Evolutionary conservation across 495 filamentous ascomycete species (phyloP).

Genomic region (Podospora conica): DNA sequence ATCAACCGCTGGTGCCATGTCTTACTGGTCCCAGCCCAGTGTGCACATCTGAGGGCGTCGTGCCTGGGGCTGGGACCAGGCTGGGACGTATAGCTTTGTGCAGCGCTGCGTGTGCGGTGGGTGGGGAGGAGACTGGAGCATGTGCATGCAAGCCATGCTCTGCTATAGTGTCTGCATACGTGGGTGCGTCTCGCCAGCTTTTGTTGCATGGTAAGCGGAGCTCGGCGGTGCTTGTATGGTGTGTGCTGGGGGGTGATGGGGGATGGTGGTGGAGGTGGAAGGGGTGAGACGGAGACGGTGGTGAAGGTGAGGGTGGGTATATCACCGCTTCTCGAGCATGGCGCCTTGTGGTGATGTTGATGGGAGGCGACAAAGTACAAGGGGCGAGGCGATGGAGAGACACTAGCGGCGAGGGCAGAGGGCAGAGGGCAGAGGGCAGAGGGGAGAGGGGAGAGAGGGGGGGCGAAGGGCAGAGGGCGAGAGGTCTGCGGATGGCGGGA

Average conservation of each 20-base stretch:
- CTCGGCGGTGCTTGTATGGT: not conserved
- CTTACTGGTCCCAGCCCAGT: too few relatives aligned
- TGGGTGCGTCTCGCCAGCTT: not conserved
- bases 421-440: too few relatives aligned
- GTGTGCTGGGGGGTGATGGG: not conserved
- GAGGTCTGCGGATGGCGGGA: too few relatives aligned
- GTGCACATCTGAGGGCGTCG: not conserved
- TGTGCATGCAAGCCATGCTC: not conserved
- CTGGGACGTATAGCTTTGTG: not conserved
- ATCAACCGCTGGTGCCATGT: too few relatives aligned
- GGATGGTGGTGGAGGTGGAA: not conserved
- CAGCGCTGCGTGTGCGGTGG: too few relatives aligned
- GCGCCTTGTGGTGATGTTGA: not conserved
- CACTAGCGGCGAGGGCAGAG: too few relatives aligned
- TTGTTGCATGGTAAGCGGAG: not conserved
- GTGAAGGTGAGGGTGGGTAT: not conserved
- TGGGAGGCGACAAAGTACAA: not conserved
- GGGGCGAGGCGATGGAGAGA: too few relatives aligned
- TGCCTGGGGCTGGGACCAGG: not conserved
- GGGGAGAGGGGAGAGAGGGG: too few relatives aligned
- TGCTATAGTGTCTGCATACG: not conserved
- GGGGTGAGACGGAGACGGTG: not conserved
- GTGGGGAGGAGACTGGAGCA: too few relatives aligned
- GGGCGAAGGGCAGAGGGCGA: too few relatives aligned
- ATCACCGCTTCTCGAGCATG: not conserved